These are phyloP conservation scores for Malassezia slooffiae DNA, from an alignment of 1,284 basidiomycete species.

Conservation along the genomic window DNA sequence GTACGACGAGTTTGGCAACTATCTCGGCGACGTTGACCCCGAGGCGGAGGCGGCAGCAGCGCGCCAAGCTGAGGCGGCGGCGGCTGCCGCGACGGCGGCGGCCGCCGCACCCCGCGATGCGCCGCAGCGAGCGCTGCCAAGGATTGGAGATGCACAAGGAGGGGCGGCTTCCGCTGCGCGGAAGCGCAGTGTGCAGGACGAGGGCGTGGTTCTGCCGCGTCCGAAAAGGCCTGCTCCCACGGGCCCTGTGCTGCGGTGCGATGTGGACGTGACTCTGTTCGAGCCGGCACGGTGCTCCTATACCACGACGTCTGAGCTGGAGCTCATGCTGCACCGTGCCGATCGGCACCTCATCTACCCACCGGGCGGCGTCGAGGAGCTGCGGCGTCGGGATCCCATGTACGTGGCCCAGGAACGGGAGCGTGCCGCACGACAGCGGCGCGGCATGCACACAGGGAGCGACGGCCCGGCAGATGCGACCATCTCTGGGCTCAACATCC, in stretches of 20 bases:
- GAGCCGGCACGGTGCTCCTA: slow-evolving; percentile 1
- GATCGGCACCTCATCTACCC: slow-evolving; percentile 42
- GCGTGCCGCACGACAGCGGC: slow-evolving; percentile 14
- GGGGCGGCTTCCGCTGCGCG: too few relatives aligned
- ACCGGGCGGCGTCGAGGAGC: slow-evolving; percentile 32
- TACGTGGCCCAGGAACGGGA: slow-evolving; percentile 32
- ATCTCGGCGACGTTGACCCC: slow-evolving; percentile 9
- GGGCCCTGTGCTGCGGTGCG: slow-evolving; percentile 1
- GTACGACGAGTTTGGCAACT: slow-evolving; percentile 16
- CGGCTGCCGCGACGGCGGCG: neutral
- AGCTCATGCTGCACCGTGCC: slow-evolving; percentile 36
- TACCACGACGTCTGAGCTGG: slow-evolving; percentile 14
- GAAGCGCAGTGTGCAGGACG: too few relatives aligned
- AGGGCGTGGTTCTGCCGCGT: too few relatives aligned
- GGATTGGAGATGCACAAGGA: too few relatives aligned
- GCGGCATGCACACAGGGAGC: slow-evolving; percentile 12
- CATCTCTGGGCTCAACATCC: slow-evolving; percentile 42
- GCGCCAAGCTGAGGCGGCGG: neutral
- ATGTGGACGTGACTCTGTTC: slow-evolving; percentile 1
- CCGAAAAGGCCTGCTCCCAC: too few relatives aligned
- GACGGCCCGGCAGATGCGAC: slow-evolving; percentile 33
- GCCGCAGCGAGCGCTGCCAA: too few relatives aligned
- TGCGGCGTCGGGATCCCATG: slow-evolving; percentile 35
- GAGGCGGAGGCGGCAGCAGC: too few relatives aligned
- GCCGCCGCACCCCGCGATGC: neutral